Evolutionary conservation across 2,329 filamentous ascomycete species (phyloP), one percentile per base, ranked within the genome.

Genomic region (Daldinia eschscholtzii): DNA sequence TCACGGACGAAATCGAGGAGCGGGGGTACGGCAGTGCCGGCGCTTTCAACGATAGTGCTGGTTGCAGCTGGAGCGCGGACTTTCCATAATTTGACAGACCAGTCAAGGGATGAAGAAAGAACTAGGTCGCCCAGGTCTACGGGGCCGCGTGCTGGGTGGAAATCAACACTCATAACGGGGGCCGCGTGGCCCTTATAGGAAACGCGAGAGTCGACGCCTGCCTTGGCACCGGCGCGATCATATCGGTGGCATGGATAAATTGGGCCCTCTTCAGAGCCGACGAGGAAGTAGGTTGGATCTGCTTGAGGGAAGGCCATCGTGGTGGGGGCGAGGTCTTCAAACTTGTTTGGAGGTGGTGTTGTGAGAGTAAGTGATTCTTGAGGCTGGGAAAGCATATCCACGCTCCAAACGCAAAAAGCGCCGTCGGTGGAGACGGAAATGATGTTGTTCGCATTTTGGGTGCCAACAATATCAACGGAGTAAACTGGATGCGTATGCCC

Each of bases 391-490:
- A 99, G 92, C 89, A 99, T 98, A 80, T 99, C 97, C 71, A 98
- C 93, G 62, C 93, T 94, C 96, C 96, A 99, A 55, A 94, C 93
- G 80, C 96, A 99, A 46, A 98, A 93, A 9, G 97, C 93, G 61
- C 96, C 96, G 77, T 99, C 96, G 0, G 96, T 99, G 1, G 94
- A 98, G 79, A 93, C 95, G 37, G 94, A 98, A 75, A 99, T 92
- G 78, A 99, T 97, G 80, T 98, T 99, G 83, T 98, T 97, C 66
- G 96, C 96, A 79, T 99, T 99, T 78, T 98, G 96, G 0, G 97
- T 99, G 71, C 96, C 96, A 57, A 99, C 93, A 62, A 99, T 97
- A 70, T 96, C 93, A 64, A 99, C 89, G 42, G 92, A 94, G 83
- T 99, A 99, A 71, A 99, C 92, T 0, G 96, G 96, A 77, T 99